Conservation (phyloP, 306 rosid species). For the Vicia sativa region DNA sequence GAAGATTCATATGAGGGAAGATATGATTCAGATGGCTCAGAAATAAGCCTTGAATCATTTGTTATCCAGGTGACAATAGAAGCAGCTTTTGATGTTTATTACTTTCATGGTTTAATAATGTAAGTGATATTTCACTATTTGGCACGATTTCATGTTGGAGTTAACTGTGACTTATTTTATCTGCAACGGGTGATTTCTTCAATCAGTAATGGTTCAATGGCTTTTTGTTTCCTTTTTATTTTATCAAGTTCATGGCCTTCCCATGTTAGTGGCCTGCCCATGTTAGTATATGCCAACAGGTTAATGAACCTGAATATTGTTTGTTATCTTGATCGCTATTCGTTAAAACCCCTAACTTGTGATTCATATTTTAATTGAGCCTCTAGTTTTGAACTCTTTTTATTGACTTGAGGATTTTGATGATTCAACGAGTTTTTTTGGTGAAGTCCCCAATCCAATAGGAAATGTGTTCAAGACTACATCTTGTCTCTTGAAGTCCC, state of each 20-base stretch:
- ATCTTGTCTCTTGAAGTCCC: slow-evolving; percentile 1
- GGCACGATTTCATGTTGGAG: slow-evolving; percentile 26
- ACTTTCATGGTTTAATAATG: slow-evolving; percentile 20
- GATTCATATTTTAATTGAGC: slow-evolving; percentile 12
- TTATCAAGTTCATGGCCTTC: slow-evolving; percentile 17
- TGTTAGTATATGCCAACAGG: neutral
- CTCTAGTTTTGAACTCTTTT: slow-evolving; percentile 7
- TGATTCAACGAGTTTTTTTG: neutral
- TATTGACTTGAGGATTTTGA: neutral
- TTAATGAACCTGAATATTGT: neutral
- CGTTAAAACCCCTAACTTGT: slow-evolving; percentile 12
- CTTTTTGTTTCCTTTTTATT: slow-evolving; percentile 1
- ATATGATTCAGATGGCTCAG: slow-evolving; percentile 94
- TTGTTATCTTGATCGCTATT: slow-evolving; percentile 4
- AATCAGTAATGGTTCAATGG: slow-evolving; percentile 1
- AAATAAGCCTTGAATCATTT: slow-evolving; percentile 90
- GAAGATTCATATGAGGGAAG: slow-evolving; percentile 85
- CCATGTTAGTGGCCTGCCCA: neutral
- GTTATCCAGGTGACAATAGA: slow-evolving; percentile 71
- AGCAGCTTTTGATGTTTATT: slow-evolving; percentile 30
- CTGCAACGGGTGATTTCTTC: slow-evolving; percentile 4
- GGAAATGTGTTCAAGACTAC: neutral
- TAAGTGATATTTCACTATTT: slow-evolving; percentile 8
- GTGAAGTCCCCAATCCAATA: slow-evolving; percentile 8
- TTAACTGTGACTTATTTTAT: slow-evolving; percentile 14